These are phyloP conservation scores for Mrakia blollopis DNA, from an alignment of 768 basidiomycete genomes.

Conservation along the genomic window DNA sequence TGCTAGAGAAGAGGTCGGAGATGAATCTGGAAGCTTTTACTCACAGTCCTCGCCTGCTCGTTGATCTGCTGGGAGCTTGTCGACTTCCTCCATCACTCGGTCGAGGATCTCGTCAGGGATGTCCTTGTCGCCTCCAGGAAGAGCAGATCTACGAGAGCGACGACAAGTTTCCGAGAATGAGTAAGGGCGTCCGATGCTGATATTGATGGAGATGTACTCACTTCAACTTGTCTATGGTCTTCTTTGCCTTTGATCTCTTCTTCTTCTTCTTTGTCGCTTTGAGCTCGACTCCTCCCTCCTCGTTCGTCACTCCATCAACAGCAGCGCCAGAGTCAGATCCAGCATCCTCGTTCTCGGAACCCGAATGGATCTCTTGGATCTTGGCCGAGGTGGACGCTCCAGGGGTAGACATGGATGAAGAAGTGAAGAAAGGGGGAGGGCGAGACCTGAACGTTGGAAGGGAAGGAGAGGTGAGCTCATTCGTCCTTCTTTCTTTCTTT, in stretches of 20 bases:
- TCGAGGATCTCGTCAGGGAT: constrained; percentile 53
- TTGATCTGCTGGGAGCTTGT: constrained; percentile 53
- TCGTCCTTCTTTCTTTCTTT: neutral
- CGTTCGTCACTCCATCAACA: neutral
- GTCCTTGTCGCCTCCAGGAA: constrained; percentile 35
- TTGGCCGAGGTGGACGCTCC: neutral
- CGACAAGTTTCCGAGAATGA: neutral
- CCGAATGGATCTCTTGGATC: constrained; percentile 15
- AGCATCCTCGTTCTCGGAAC: constrained; percentile 36
- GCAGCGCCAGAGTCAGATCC: neutral
- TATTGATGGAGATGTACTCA: constrained; percentile 30
- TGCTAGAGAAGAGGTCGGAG: neutral
- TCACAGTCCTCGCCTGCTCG: neutral
- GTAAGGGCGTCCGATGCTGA: neutral
- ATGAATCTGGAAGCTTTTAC: neutral
- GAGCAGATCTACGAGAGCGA: constrained; percentile 35
- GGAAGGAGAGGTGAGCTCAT: neutral
- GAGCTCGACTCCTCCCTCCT: constrained; percentile 31
- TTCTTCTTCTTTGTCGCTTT: constrained; percentile 54
- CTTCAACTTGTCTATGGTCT: constrained; percentile 49
- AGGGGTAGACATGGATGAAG: neutral
- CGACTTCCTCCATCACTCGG: constrained; percentile 61
- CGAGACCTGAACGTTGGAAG: neutral
- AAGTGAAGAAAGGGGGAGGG: neutral
- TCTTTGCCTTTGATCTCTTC: constrained; percentile 66